Conservation (phyloP, 495 filamentous ascomycete genomes). For the Hypoxylon perforatum region DNA sequence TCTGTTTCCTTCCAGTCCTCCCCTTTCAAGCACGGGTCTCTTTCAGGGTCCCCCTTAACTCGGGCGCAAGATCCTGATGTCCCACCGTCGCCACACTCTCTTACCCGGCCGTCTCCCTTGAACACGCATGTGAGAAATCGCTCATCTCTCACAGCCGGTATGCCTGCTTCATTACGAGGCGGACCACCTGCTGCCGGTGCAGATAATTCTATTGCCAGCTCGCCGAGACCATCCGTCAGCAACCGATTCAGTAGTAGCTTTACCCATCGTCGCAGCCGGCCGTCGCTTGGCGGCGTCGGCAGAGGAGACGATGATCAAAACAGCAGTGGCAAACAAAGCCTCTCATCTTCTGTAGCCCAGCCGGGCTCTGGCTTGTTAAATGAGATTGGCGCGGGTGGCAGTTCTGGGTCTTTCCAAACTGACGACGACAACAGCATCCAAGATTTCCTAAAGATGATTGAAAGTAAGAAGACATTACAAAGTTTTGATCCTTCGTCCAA, state of each 20-base stretch:
- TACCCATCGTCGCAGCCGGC: slow-evolving; percentile 76
- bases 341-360: slow-evolving; percentile 82
- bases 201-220: slow-evolving; percentile 69
- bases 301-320: slow-evolving; percentile 84
- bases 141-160: slow-evolving; percentile 71
- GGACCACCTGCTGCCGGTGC: slow-evolving; percentile 64
- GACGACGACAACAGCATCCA: slow-evolving; percentile 94
- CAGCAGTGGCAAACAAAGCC: slow-evolving; percentile 88
- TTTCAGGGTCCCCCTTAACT: slow-evolving; percentile 83
- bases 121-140: slow-evolving; percentile 73
- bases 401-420: slow-evolving; percentile 81
- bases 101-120: slow-evolving; percentile 60
- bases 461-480: slow-evolving; percentile 80
- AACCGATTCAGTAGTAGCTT: slow-evolving; percentile 83
- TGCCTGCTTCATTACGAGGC: slow-evolving; percentile 71
- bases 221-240: slow-evolving; percentile 79
- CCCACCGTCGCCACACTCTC: slow-evolving; percentile 70
- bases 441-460: slow-evolving; percentile 88
- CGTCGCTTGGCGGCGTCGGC: slow-evolving; percentile 76
- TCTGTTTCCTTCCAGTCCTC: slow-evolving; percentile 86
- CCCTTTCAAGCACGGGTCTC: slow-evolving; percentile 91
- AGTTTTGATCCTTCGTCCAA: slow-evolving; percentile 71
- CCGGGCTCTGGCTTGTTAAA: slow-evolving; percentile 86
- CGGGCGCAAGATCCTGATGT: slow-evolving; percentile 52
- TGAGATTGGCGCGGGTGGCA: slow-evolving; percentile 74